phyloP scores from a whole-genome alignment of 1,139 yeast species.

The Candida sanyaensis region DNA sequence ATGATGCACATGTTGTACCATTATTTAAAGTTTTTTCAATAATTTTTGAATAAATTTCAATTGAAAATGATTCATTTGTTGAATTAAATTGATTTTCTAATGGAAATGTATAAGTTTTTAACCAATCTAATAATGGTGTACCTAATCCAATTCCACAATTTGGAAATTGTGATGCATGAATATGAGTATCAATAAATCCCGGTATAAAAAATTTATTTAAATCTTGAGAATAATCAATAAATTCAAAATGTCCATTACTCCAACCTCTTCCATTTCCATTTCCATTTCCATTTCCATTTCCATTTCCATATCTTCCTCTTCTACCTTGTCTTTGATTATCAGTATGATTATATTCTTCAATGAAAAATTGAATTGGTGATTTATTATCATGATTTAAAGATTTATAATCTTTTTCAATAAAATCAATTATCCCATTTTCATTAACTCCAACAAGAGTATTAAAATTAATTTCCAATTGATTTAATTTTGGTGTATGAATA shows the following conservation, averaged over 20 bases:
- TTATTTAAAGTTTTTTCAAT: constrained; percentile 64
- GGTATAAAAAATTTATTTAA: constrained; percentile 69
- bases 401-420: constrained; percentile 20
- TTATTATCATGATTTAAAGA: constrained; percentile 11
- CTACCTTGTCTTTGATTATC: neutral
- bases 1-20: constrained; percentile 93
- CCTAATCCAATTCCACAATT: constrained; percentile 89
- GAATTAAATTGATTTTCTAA: constrained; percentile 62
- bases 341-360: neutral
- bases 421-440: constrained; percentile 33
- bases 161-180: constrained; percentile 97
- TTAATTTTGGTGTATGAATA: constrained; percentile 36
- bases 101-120: constrained; percentile 84
- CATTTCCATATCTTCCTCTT: too few relatives aligned
- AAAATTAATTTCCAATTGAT: constrained; percentile 27
- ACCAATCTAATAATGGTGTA: constrained; percentile 85
- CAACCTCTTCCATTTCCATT: constrained; percentile 3
- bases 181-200: constrained; percentile 93
- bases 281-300: too few relatives aligned
- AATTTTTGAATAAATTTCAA: constrained; percentile 61
- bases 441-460: constrained; percentile 38
- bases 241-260: constrained; percentile 20
- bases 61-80: constrained; percentile 37
- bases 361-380: constrained; percentile 13
- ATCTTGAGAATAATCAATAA: constrained; percentile 29